Conservation (phyloP, 768 basidiomycete genomes). For the Leccinellum albellum region DNA sequence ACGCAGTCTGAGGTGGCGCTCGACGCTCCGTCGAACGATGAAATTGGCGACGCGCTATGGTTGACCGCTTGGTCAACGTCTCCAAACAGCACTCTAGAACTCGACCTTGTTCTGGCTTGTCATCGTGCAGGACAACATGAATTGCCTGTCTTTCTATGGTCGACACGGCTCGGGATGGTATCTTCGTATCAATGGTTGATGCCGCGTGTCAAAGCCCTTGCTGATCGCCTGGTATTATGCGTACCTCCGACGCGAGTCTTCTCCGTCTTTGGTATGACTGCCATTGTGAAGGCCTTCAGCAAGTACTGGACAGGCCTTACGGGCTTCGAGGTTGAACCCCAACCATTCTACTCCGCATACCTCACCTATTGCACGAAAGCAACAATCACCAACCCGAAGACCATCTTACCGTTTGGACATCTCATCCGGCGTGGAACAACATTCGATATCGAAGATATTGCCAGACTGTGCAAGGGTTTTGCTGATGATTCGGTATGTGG, state of each 20-base stretch:
- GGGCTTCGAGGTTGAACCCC: slow-evolving; percentile 33
- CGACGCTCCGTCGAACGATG: slow-evolving; percentile 19
- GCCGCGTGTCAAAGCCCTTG: slow-evolving; percentile 36
- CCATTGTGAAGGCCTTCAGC: slow-evolving; percentile 41
- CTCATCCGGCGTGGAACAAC: slow-evolving; percentile 36
- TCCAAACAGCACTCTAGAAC: slow-evolving; percentile 26
- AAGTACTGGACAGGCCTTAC: slow-evolving; percentile 43
- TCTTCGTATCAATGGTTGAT: slow-evolving; percentile 28
- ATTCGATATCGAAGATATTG: slow-evolving; percentile 39
- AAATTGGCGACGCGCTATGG: slow-evolving; percentile 39
- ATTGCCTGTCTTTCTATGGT: slow-evolving; percentile 54
- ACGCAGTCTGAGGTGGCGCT: slow-evolving; percentile 32
- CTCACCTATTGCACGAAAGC: slow-evolving; percentile 42
- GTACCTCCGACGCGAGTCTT: slow-evolving; percentile 46
- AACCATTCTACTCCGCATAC: slow-evolving; percentile 50
- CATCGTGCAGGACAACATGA: slow-evolving; percentile 41
- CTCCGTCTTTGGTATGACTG: slow-evolving; percentile 46
- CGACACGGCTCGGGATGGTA: slow-evolving; percentile 27
- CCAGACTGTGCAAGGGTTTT: slow-evolving; percentile 48
- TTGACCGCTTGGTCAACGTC: slow-evolving; percentile 45
- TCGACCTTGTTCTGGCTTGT: slow-evolving; percentile 48
- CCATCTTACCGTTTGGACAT: slow-evolving; percentile 32
- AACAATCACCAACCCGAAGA: slow-evolving; percentile 31
- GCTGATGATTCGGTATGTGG: slow-evolving; percentile 47
- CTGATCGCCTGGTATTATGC: slow-evolving; percentile 34